phyloP scores from a whole-genome alignment of 768 basidiomycete genomes.

The Collybia nuda region DNA sequence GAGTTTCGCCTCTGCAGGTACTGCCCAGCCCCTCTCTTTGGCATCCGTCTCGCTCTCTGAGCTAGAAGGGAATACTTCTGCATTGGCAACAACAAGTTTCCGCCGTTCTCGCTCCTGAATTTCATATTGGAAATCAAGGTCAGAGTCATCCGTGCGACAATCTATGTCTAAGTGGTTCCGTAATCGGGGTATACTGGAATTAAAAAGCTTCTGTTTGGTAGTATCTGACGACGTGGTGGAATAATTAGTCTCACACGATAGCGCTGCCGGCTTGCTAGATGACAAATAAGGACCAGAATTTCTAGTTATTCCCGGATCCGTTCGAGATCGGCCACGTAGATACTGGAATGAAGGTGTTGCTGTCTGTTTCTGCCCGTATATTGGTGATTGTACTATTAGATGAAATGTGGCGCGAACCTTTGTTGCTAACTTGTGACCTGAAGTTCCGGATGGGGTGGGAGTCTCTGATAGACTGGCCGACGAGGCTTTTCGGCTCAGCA shows the following conservation, averaged over 20 bases:
- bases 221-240: background rate
- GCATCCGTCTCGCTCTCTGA: constrained; percentile 36
- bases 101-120: constrained; percentile 34
- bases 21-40: background rate
- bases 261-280: background rate
- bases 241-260: background rate
- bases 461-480: constrained; percentile 18
- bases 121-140: constrained; percentile 41
- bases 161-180: constrained; percentile 5
- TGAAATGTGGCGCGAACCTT: constrained; percentile 13
- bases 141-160: constrained; percentile 36
- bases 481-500: constrained; percentile 26
- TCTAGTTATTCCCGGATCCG: constrained; percentile 27
- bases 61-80: constrained; percentile 38
- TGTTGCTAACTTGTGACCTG: constrained; percentile 13
- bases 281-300: background rate
- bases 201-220: background rate
- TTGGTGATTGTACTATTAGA: background rate
- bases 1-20: background rate
- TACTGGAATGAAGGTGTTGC: constrained; percentile 6
- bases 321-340: constrained; percentile 30
- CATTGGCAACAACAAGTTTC: constrained; percentile 45
- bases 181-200: constrained; percentile 36
- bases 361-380: constrained; percentile 1
- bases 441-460: constrained; percentile 9